These are phyloP conservation scores for Thalassiosira sp. DNA, from an alignment of 352 stramenopile genomes.

Conservation along the genomic window DNA sequence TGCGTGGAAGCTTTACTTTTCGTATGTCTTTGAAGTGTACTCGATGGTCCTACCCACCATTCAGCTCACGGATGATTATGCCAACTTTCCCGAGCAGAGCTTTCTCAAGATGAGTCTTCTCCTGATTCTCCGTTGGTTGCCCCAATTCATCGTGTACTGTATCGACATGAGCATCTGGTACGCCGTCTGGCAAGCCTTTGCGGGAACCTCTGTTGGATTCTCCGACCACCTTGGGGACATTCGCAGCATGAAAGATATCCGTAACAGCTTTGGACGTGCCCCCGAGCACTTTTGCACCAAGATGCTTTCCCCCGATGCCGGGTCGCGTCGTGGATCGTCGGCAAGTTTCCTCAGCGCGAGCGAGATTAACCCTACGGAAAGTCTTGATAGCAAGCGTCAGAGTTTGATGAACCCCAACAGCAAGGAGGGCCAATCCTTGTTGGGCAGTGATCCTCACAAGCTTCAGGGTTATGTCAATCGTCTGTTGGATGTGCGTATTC, in stretches of 20 bases:
- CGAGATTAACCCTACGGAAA: constrained; percentile 17
- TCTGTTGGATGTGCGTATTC: constrained; percentile 89
- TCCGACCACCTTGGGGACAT: constrained; percentile 96
- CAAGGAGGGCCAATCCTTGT: constrained; percentile 63
- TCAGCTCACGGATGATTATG: constrained; percentile 95
- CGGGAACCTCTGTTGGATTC: constrained; percentile 95
- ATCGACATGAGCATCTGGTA: constrained; percentile 98
- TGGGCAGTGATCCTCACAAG: constrained; percentile 77
- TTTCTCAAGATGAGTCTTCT: constrained; percentile 85
- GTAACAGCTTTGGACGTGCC: constrained; percentile 79
- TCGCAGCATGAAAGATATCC: constrained; percentile 84
- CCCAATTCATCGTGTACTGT: constrained; percentile 97
- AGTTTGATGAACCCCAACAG: constrained; percentile 53
- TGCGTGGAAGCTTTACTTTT: constrained; percentile 97
- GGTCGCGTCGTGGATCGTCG: constrained; percentile 76
- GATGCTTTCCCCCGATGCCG: constrained; percentile 81
- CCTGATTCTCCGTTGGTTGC: constrained; percentile 94
- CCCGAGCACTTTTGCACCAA: constrained; percentile 84
- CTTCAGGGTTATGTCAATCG: constrained; percentile 83
- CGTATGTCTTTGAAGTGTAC: constrained; percentile 97
- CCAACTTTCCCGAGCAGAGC: constrained; percentile 86
- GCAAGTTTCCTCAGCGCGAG: constrained; percentile 68
- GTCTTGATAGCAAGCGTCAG: constrained; percentile 46
- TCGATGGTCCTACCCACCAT: constrained; percentile 93
- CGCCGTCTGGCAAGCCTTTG: constrained; percentile 95